Evolutionary conservation across 2,329 filamentous ascomycete species (phyloP).

Genomic region (Cladophialophora exuberans): DNA sequence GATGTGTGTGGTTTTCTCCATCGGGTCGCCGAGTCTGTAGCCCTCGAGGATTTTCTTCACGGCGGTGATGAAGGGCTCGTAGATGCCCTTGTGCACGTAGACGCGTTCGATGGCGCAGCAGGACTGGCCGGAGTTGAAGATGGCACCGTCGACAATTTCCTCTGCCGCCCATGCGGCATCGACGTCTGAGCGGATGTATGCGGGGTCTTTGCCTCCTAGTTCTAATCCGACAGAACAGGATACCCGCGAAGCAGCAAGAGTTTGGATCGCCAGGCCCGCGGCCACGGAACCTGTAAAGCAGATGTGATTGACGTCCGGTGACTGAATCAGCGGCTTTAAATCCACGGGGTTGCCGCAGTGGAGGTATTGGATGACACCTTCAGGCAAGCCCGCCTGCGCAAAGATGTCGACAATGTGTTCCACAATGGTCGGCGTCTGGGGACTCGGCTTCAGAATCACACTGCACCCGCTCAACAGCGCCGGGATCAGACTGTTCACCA

Average conservation of each 20-base stretch:
- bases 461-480: constrained; percentile 89
- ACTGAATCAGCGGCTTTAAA: constrained; percentile 77
- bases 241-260: constrained; percentile 74
- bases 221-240: constrained; percentile 75
- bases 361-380: constrained; percentile 87
- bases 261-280: constrained; percentile 82
- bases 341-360: constrained; percentile 79
- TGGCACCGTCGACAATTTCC: constrained; percentile 91
- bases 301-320: constrained; percentile 75
- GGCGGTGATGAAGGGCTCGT: constrained; percentile 79
- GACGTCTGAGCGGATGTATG: constrained; percentile 83
- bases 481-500: constrained; percentile 89
- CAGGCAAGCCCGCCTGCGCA: constrained; percentile 75
- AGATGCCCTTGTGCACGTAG: constrained; percentile 83
- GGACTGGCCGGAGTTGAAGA: constrained; percentile 98
- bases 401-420: constrained; percentile 82
- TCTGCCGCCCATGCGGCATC: constrained; percentile 89
- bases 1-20: constrained; percentile 75
- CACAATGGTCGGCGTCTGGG: constrained; percentile 89
- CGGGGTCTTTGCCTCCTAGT: constrained; percentile 92
- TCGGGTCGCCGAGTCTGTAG: constrained; percentile 88
- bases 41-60: constrained; percentile 77
- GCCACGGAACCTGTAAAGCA: constrained; percentile 95
- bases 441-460: constrained; percentile 91
- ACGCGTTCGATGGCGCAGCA: constrained; percentile 92